phyloP scores from a whole-genome alignment of 768 basidiomycete species.

The Pulveroboletus sp. region DNA sequence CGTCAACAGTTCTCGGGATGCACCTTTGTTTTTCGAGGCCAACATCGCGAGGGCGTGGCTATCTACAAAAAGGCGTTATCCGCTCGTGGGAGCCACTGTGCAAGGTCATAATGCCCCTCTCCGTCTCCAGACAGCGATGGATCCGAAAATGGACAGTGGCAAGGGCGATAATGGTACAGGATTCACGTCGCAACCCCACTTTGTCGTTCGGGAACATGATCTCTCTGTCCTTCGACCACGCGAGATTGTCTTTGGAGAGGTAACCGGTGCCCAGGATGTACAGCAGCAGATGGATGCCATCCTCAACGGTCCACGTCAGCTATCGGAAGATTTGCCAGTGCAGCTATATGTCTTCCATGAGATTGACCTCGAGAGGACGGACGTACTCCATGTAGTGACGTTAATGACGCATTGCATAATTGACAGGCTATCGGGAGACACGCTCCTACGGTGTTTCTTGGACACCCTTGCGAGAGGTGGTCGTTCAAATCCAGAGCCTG shows the following conservation, averaged over 20 bases:
- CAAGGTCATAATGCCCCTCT: slow-evolving; percentile 11
- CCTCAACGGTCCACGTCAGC: slow-evolving; percentile 31
- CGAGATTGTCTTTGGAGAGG: slow-evolving; percentile 37
- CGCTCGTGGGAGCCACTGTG: slow-evolving; percentile 43
- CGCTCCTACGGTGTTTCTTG: slow-evolving; percentile 42
- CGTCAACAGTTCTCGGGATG: slow-evolving; percentile 24
- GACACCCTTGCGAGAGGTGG: slow-evolving; percentile 31
- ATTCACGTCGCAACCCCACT: slow-evolving; percentile 22
- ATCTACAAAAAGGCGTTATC: slow-evolving; percentile 44
- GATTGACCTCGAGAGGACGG: slow-evolving; percentile 25
- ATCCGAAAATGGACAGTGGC: not conserved
- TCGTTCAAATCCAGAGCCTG: not conserved
- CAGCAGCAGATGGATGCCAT: slow-evolving; percentile 24
- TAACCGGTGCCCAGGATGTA: slow-evolving; percentile 35
- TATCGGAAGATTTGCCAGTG: slow-evolving; percentile 41
- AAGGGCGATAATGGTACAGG: not conserved
- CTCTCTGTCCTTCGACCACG: slow-evolving; percentile 29
- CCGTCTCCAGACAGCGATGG: not conserved
- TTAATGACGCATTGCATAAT: slow-evolving; percentile 46
- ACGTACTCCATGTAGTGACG: slow-evolving; percentile 39
- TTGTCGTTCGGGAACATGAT: slow-evolving; percentile 39
- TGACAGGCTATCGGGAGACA: slow-evolving; percentile 43
- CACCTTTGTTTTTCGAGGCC: slow-evolving; percentile 22
- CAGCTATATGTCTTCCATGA: slow-evolving; percentile 40
- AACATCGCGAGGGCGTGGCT: slow-evolving; percentile 44